These are phyloP conservation scores for Setaria italica DNA, from an alignment of 202 grass and related monocot species.

Conservation along the genomic window DNA sequence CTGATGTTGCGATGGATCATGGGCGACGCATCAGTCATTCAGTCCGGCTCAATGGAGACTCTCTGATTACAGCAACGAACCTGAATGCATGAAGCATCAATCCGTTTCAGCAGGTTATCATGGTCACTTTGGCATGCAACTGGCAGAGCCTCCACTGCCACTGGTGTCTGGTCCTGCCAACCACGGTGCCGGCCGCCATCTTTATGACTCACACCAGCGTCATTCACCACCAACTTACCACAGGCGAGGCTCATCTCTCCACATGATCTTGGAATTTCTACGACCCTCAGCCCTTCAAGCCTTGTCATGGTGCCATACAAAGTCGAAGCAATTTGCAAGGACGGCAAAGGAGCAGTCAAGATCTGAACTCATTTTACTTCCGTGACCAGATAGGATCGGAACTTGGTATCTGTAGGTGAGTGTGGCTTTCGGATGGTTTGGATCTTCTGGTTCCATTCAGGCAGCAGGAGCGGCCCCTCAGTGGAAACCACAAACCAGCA, in stretches of 20 bases:
- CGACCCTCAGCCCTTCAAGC: background rate
- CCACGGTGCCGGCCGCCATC: constrained; percentile 14
- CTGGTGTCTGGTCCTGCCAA: background rate
- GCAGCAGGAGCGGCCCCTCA: background rate
- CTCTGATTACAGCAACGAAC: background rate
- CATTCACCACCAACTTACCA: background rate
- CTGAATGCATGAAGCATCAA: background rate
- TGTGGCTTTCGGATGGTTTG: background rate
- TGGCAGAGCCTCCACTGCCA: background rate
- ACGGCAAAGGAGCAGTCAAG: background rate
- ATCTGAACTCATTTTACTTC: background rate
- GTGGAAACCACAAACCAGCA: background rate
- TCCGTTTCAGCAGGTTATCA: constrained; percentile 29
- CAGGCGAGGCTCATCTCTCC: background rate
- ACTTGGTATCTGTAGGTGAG: background rate
- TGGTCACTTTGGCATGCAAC: constrained; percentile 15
- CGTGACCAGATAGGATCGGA: background rate
- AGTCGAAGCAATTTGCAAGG: constrained; percentile 19
- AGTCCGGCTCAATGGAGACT: background rate
- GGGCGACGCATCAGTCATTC: background rate
- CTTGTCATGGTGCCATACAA: constrained; percentile 3
- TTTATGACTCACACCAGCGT: constrained; percentile 54
- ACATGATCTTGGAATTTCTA: constrained; percentile 29
- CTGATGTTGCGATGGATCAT: constrained; percentile 8
- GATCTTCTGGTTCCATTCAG: background rate